These are phyloP conservation scores for Paracamarosporium sp. DNA, from an alignment of 2,329 filamentous ascomycete species.

Conservation along the genomic window DNA sequence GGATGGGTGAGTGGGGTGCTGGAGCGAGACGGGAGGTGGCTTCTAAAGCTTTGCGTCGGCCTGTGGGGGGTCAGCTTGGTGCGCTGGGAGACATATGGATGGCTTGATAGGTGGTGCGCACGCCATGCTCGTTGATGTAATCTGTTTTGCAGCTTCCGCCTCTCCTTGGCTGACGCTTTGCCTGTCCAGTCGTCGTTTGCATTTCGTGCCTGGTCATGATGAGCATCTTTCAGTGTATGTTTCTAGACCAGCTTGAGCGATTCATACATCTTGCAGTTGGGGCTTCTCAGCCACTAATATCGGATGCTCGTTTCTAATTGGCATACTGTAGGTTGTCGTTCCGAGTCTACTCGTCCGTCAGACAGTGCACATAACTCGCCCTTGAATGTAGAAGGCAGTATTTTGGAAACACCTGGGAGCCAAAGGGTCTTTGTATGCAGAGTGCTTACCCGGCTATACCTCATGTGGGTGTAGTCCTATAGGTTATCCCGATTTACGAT, in stretches of 20 bases:
- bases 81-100: no score
- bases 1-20: neutral
- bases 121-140: constrained; percentile 22
- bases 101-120: neutral
- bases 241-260: neutral
- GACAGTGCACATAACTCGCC: neutral
- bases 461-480: neutral
- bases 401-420: neutral
- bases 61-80: neutral
- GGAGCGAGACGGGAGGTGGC: neutral
- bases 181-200: constrained; percentile 17
- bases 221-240: neutral
- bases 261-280: constrained; percentile 2
- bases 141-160: constrained; percentile 21
- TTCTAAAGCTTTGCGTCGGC: neutral
- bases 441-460: constrained; percentile 4
- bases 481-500: neutral
- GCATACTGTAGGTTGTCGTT: neutral
- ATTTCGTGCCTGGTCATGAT: neutral
- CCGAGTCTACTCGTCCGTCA: neutral
- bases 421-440: constrained; percentile 5
- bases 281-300: neutral
- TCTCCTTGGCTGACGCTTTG: constrained; percentile 13
- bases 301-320: neutral
- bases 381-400: neutral